phyloP scores from a whole-genome alignment of 208 protist genomes.

The Trypanosoma vivax region DNA sequence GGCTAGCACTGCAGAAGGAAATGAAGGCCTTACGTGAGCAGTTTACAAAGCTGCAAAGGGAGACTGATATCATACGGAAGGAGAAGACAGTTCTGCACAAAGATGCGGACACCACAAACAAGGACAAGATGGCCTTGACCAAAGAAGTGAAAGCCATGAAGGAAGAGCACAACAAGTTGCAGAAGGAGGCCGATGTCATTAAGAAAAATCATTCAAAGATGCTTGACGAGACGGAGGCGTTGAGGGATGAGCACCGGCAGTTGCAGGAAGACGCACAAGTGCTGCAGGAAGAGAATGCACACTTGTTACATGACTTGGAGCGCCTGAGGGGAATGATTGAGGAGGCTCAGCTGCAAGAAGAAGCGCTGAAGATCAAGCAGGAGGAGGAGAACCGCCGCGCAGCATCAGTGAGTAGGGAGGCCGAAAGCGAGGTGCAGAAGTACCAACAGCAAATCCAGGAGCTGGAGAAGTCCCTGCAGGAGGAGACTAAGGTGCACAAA shows the following conservation, averaged over 20 bases:
- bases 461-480: too few relatives aligned
- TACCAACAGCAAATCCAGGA: too few relatives aligned
- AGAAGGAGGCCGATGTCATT: slow-evolving; percentile 3
- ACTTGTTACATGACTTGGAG: neutral
- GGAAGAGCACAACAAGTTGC: neutral
- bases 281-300: neutral
- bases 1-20: neutral
- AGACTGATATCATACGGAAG: too few relatives aligned
- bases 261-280: neutral
- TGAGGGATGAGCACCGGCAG: neutral
- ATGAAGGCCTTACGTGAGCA: neutral
- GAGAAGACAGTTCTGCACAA: too few relatives aligned
- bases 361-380: neutral
- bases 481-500: too few relatives aligned
- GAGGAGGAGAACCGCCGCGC: too few relatives aligned
- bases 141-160: neutral
- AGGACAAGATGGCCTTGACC: neutral
- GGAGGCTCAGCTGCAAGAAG: neutral
- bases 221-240: neutral
- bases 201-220: neutral
- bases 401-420: too few relatives aligned
- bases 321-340: neutral
- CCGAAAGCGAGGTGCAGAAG: too few relatives aligned
- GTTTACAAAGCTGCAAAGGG: neutral
- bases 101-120: neutral